Base-by-base conservation (phyloP, 495 filamentous ascomycete genomes). In the Bacidia gigantensis region DNA sequence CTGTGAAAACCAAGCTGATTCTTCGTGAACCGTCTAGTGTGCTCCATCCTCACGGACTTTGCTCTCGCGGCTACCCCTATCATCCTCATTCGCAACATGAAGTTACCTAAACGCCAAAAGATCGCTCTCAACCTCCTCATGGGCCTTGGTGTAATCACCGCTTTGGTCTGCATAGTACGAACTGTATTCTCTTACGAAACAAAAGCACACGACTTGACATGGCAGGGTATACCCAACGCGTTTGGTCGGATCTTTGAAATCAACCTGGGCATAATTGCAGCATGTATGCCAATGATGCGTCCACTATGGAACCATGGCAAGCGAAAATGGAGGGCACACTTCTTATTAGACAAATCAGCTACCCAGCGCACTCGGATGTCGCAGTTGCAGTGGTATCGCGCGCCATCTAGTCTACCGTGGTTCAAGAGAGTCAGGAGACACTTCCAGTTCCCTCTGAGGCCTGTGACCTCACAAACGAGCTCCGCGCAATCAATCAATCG, bases 81-180 rank as follows among this genome's bases (percentile, higher is more conserved):
- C 10, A 12, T 66, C n/a, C 60, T 73, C 0, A 67, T 73, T 53
- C 71, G 69, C 67, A 70, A 66, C 38, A 64, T 72, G 11, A 71
- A 66, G 38, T 56, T 73, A 3, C 64, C 66, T 43, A 40, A 63
- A 3, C 56, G 64, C 10, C 67, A 68, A 49, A 71, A 71, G 39
- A 49, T 71, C 57, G 58, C 63, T 47, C 48, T 73, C 46, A 68
- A 69, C 35, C 48, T 58, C 9, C 59, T 73, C 0, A 62, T 73
- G 51, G 67, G 66, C 23, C 52, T 72, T 25, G 70, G 70, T 20
- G 50, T 70, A 7, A 50, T 72, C 51, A 21, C 52, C 11, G 49
- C 49, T 49, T 66, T 63, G 23, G 68, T 69, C 12, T 71, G 68
- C n/a, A 67, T 70, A 39, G 58, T 72, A 56, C 70, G 71, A 40